Evolutionary conservation across 2,329 filamentous ascomycete species (phyloP), one percentile per base, ranked within the genome.

Genomic region (Pseudogymnoascus sp.): DNA sequence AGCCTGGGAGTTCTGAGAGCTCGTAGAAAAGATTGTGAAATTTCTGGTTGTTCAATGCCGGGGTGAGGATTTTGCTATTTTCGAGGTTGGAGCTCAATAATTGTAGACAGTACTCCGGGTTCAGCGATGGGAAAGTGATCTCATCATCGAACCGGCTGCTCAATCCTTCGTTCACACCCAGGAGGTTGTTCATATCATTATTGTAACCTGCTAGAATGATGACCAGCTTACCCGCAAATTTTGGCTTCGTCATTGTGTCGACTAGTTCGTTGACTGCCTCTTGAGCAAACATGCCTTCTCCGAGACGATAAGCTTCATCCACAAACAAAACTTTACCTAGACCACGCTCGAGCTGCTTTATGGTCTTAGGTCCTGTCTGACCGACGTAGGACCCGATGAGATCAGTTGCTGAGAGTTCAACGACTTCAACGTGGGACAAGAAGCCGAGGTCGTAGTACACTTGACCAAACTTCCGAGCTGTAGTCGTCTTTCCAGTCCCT

Each of bases 241-340:
- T 77, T 0, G 78, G 76, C 50, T 83, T 67, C 72, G 81, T 67
- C 70, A 79, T 37, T 73, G 75, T 11, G 74, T 79, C 64, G 72
- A 79, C 68, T 83, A 92, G 81, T 88, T 91, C 85, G 79, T 91
- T 70, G 84, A 92, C 76, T 84, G 89, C 67, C 90, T 92, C 84
- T 61, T 77, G 75, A 0, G 78, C 79, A 66, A 82, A 86, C 0
- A 62, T 38, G 0, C 81, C 81, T 16, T 81, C 77, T 0, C 72
- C 78, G 0, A 85, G 76, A 1, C 83, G 78, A 65, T 85, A 85
- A 0, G 83, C 83, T 70, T 86, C 83, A 63, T 85, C 83, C 2
- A 85, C 78, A 69, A 86, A 83, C 0, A 86, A 75, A 1, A 85
- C 79, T 60, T 82, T 83, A 0, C 83, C 83, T 0, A 85, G 72